A percentile compares a stretch with the other conserved stretches of the same genome.
Evolutionary conservation across 2,329 filamentous ascomycete species (phyloP).

Genomic region (Fusarium sp.): DNA sequence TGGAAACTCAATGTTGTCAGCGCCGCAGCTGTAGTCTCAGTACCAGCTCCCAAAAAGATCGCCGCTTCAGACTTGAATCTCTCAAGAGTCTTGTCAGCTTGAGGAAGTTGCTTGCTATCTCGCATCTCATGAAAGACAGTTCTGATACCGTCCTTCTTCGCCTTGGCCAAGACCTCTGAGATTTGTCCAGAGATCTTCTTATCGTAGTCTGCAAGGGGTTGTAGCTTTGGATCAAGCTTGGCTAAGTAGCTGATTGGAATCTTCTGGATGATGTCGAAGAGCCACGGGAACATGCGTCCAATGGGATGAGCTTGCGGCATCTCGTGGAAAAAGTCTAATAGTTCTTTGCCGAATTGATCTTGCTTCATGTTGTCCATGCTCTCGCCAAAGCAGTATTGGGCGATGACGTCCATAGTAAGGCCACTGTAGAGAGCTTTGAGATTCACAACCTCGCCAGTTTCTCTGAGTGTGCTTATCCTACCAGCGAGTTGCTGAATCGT

Average conservation of each 20-base stretch:
- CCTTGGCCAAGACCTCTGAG: background rate
- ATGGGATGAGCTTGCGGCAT: conserved; percentile 2
- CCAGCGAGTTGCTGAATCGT: background rate
- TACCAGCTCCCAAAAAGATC: background rate
- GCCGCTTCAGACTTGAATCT: conserved; percentile 3
- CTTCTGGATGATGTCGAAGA: background rate
- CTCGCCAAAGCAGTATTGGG: background rate
- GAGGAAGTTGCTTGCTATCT: conserved; percentile 1
- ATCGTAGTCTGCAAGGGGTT: background rate
- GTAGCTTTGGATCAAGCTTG: background rate
- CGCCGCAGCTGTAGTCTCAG: background rate
- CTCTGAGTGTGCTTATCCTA: background rate
- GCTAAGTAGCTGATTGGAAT: background rate
- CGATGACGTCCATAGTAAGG: background rate
- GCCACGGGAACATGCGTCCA: conserved; percentile 1
- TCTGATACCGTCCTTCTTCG: background rate
- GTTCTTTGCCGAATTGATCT: background rate
- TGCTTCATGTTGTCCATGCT: conserved; percentile 7
- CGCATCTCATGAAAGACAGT: conserved; percentile 5
- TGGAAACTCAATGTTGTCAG: background rate
- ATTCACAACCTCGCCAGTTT: background rate
- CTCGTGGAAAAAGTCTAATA: background rate
- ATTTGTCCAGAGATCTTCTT: conserved; percentile 3
- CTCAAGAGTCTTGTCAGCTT: background rate
- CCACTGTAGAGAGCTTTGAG: background rate